Conservation (phyloP, 306 rosid genomes). For the Vachellia pachyceras region DNA sequence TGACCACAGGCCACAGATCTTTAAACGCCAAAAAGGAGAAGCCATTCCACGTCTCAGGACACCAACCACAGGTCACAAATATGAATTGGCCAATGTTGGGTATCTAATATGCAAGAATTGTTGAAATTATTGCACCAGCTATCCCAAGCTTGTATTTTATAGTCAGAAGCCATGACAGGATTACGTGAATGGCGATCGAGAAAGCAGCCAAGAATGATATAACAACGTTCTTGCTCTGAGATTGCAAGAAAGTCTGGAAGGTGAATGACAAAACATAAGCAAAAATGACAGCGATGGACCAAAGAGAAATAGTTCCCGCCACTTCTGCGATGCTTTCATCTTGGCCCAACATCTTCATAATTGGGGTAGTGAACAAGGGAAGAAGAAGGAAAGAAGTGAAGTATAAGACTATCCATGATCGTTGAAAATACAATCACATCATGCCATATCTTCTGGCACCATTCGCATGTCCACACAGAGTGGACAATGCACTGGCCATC, state of each 20-base stretch:
- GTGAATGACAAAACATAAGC: slow-evolving; percentile 50
- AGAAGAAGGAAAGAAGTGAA: slow-evolving; percentile 15
- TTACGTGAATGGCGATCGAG: too few relatives aligned
- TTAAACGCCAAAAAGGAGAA: too few relatives aligned
- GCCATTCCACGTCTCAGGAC: too few relatives aligned
- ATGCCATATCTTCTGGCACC: slow-evolving; percentile 60
- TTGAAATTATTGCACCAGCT: too few relatives aligned
- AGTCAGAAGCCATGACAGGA: too few relatives aligned
- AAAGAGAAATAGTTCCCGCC: slow-evolving; percentile 37
- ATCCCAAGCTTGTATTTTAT: too few relatives aligned
- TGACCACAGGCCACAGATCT: too few relatives aligned
- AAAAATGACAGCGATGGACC: slow-evolving; percentile 47
- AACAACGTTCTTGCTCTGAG: too few relatives aligned
- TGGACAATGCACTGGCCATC: slow-evolving; percentile 63
- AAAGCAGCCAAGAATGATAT: too few relatives aligned
- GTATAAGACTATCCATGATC: slow-evolving; percentile 56
- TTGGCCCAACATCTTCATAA: slow-evolving; percentile 47
- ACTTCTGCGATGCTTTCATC: slow-evolving; percentile 35
- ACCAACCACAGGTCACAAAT: too few relatives aligned
- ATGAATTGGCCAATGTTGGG: too few relatives aligned
- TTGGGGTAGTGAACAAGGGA: slow-evolving; percentile 35
- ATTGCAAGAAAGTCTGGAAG: slow-evolving; percentile 7
- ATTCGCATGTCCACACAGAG: slow-evolving; percentile 68
- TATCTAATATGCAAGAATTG: too few relatives aligned
- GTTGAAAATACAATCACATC: slow-evolving; percentile 69